Evolutionary conservation across 179 eudicot genomes (phyloP), one percentile per base, ranked within the genome.

Genomic region (Drosera spatulata): DNA sequence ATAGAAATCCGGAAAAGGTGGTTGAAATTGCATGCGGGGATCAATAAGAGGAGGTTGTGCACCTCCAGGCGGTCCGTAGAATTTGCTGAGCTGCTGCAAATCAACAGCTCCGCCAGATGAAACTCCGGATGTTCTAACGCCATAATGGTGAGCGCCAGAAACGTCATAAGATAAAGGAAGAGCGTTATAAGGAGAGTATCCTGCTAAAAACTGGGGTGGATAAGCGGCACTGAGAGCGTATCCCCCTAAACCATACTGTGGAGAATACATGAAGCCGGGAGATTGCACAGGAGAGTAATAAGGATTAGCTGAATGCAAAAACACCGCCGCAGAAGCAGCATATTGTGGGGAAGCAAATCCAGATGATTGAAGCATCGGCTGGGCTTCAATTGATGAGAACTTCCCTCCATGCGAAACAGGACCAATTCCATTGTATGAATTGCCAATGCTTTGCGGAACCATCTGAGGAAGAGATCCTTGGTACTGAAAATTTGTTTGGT

Each of bases 51-150:
- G 68, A 41, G 81, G 67, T 41, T 71, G 82, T 58, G 74, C 45
- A 53, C 67, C 65, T 62, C 91, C 87, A 65, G 59, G 69, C 51
- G 77, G 83, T 55, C 79, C 81, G 64, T 79, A 82, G 52, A 73
- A 77, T 58, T 72, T 77, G 65, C 73, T 71, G 43, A 71, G 4
- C 54, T 77, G 71, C 54, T 76, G 84, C 64, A 74, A 59, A 55
- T 79, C 82, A 72, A 68, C 77, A 53, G 69, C 63, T 65, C 77
- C 86, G 74, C 79, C 75, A 39, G 71, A 61, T 51, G 73, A 61
- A 55, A 59, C 58, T 49, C 72, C 80, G 59, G 82, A 61, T 69
- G 72, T 60, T 72, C 73, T 82, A 66, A 68, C 66, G 62, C 69
- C 75, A 63, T 74, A 71, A 64, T 70, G 68, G 54, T 74, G 71